Evolutionary conservation across 129 eudicot genomes (phyloP), one percentile per base, ranked within the genome.

Genomic region (Ambrosia trifida): DNA sequence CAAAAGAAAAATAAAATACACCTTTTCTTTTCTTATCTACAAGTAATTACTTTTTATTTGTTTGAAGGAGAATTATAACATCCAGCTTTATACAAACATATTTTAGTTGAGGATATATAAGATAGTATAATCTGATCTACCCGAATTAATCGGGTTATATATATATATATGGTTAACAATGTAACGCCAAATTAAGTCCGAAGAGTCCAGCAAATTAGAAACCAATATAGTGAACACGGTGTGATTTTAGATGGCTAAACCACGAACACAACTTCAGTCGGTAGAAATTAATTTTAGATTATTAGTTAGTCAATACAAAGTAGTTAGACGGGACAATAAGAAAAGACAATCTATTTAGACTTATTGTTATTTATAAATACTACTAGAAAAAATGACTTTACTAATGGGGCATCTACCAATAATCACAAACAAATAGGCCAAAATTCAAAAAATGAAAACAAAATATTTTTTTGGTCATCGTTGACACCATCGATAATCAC

Each of bases 1-100:
- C 18, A 28, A 74, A 74, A 74, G 44, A 64, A 64, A 18, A 12
- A 44, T 9, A 74, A 45, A 59, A 32, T 61, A 60, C 13, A 44
- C 2, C 1, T 32, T 45, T 46, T n/a, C n/a, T 17, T 17, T 9
- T 19, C 38, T 31, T 47, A 33, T 16, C 45, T 62, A 62, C 67
- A 62, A 62, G 67, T 62, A 62, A 35, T n/a, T 10, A 14, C 67
- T 62, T 33, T 35, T 35, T 62, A 35, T 62, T 12, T 31, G 66
- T 60, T 31, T 32, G 18, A 32, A 16, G 32, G 35, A 62, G 13
- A 62, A 62, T 16, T 62, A 35, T 35, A 62, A 16, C 67, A 33
- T 35, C 45, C 8, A 62, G 45, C 28, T 4, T 19, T 46, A 72
- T 58, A 28, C 30, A 2, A 33, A 33, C 64, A 58, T 28, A 58